Evolutionary conservation across 805 yeast species (phyloP), one percentile per base, ranked within the genome.

Genomic region (Candida pseudofarinosa): DNA sequence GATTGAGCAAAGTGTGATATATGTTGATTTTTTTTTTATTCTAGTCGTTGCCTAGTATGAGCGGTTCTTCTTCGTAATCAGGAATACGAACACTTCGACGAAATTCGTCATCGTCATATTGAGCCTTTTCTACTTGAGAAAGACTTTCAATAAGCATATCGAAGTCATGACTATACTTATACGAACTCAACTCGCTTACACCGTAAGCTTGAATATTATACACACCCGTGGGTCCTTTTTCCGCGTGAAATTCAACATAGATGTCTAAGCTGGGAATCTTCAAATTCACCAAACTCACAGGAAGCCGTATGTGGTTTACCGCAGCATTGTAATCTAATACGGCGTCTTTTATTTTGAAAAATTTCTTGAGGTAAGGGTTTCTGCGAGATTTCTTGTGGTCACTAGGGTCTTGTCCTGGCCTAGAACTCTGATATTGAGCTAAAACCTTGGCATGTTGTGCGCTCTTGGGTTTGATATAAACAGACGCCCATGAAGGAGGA

Each of bases 281-380:
- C 45, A 63, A 47, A 46, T 67, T 67, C 8, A 69, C 51, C 28
- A 69, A 42, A 38, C 63, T 60, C 5, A 52, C 52, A 2, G 74
- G 73, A 5, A 70, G 38, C 43, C 56, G 56, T 10, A 70, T 44
- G 42, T 65, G 67, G 30, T 54, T 55, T 4, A 62, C 40, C 0
- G 48, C 26, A 35, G 49, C 48, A 4, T 47, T 35, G 3, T 50
- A 38, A 6, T 43, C 47, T 5, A 60, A 23, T 7, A 38, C 35
- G 3, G 49, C 39, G 31, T 65, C 64, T 28, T 60, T 57, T 13
- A 68, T 47, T 43, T 67, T 65, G 42, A 56, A 45, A 42, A 61
- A 69, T 40, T 62, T 63, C 3, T 50, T 50, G 42, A 63, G 50
- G 43, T 62, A 68, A 41, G 55, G 60, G 45, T 56, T 60, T 12